Evolutionary conservation across 805 yeast genomes (phyloP), one percentile per base, ranked within the genome.

Genomic region (Wickerhamiella domercqiae): DNA sequence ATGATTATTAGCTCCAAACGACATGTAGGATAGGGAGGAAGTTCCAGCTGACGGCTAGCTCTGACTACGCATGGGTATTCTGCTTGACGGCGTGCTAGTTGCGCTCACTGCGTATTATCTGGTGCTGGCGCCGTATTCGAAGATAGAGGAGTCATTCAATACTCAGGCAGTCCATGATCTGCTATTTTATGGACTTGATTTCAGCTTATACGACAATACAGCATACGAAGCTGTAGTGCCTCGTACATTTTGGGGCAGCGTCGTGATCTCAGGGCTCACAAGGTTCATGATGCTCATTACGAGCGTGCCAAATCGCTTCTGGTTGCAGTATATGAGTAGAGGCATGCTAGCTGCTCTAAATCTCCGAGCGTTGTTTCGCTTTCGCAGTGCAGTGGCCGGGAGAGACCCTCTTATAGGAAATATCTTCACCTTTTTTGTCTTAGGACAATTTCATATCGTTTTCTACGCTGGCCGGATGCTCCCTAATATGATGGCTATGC

Each of bases 121-220:
- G 42, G 44, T 62, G 7, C 48, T 70, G 1, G 67, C 94, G 0
- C 96, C 95, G 0, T 82, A 62, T 56, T 78, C 96, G 1, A 87
- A 87, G 57, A 95, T 87, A 0, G 96, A 87, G 54, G 97, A 87
- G 55, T 81, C 94, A 21, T 87, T 87, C 64, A 81, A 77, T 48
- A 62, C 81, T 32, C 96, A 87, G 50, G 96, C 96, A 0, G 64
- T 82, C 30, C 84, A 86, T 52, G 96, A 87, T 50, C 63, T 84
- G 31, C 45, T 81, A 35, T 67, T 68, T 44, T 66, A 72, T 52
- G 95, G 94, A 1, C 45, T 60, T 1, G 57, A 62, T 29, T 56
- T 64, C 18, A 29, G 38, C 11, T 19, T 60, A 35, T 87, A 68
- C 52, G 96, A 87, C 52, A 97, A 87, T 54, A 44, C 64, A 5